Evolutionary conservation across 371 early-diverging fungal species (phyloP).

Genomic region (Mucor mucedo): DNA sequence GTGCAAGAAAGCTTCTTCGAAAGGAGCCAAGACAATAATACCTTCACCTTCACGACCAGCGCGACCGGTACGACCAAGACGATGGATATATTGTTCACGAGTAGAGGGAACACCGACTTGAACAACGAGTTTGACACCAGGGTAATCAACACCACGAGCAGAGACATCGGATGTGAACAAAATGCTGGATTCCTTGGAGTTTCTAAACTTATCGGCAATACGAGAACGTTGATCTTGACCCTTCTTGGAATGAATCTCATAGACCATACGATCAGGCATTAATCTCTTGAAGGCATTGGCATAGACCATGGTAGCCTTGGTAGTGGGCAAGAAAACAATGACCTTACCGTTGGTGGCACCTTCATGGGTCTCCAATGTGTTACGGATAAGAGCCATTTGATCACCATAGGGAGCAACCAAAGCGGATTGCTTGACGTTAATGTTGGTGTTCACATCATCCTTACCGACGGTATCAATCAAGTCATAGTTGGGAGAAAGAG

Average conservation of each 20-base stretch:
- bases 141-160: constrained; percentile 99
- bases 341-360: constrained; percentile 72
- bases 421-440: constrained; percentile 80
- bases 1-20: constrained; percentile 78
- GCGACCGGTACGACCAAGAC: constrained; percentile 98
- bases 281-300: constrained; percentile 63
- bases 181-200: constrained; percentile 60
- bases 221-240: constrained; percentile 74
- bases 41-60: constrained; percentile 95
- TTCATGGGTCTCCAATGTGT: constrained; percentile 64
- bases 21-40: constrained; percentile 81
- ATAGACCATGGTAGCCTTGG: constrained; percentile 79
- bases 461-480: constrained; percentile 87
- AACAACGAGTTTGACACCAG: constrained; percentile 92
- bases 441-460: constrained; percentile 80
- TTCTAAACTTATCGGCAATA: constrained; percentile 79
- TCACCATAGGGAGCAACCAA: constrained; percentile 65
- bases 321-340: constrained; percentile 91
- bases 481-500: constrained; percentile 74
- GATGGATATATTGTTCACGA: constrained; percentile 96
- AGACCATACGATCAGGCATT: constrained; percentile 43
- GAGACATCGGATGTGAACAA: constrained; percentile 99
- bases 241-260: constrained; percentile 86
- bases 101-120: constrained; percentile 94
- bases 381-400: constrained; percentile 67